These are phyloP conservation scores for Trichomonas tenax DNA, from an alignment of 208 protist species.

Conservation along the genomic window DNA sequence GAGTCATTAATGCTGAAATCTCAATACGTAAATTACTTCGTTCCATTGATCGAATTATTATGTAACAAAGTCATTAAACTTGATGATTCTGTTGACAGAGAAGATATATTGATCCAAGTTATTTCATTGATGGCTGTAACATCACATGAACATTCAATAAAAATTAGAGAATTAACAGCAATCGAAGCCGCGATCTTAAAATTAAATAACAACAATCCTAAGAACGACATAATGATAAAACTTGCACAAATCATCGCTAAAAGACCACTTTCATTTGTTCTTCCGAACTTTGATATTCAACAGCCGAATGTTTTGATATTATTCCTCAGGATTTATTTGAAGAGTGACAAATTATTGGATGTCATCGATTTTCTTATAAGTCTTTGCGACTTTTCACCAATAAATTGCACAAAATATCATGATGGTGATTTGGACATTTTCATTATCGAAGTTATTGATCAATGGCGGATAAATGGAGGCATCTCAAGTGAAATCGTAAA, in stretches of 20 bases:
- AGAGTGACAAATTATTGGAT: background rate
- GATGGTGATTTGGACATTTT: background rate
- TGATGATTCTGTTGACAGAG: background rate
- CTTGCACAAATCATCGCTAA: background rate
- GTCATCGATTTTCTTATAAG: background rate
- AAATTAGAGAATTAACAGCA: background rate
- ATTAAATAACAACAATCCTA: background rate
- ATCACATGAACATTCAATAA: background rate
- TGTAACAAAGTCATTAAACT: background rate
- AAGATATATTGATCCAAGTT: background rate
- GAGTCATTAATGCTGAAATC: background rate
- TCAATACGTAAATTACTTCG: background rate
- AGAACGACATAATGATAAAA: background rate
- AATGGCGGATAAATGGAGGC: background rate
- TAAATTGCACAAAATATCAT: background rate
- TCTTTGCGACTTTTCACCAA: background rate
- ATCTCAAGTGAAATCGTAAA: background rate
- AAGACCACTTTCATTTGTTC: background rate
- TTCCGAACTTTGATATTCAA: background rate
- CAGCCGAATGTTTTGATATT: background rate
- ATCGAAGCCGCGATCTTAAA: background rate
- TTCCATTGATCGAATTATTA: background rate
- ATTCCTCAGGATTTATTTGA: background rate
- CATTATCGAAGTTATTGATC: background rate
- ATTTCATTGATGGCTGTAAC: background rate